Base-by-base conservation (phyloP, 2,329 filamentous ascomycete species). In the Colletotrichum somersetense region DNA sequence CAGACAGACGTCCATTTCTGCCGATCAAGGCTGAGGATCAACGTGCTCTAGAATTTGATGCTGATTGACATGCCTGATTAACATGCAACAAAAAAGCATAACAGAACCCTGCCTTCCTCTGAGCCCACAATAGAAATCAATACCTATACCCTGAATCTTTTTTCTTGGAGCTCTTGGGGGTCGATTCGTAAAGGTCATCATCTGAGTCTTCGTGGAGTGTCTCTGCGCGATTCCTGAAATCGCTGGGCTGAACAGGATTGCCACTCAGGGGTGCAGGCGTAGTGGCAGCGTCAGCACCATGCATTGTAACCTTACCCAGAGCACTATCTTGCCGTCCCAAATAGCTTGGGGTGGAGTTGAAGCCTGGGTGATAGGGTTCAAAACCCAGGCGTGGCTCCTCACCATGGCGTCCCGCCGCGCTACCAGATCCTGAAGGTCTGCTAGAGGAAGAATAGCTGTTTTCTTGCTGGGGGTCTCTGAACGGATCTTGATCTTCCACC, bases 141-240 rank as follows among this genome's bases (percentile, higher is more conserved):
- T 73, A 70, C 42, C 67, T 70, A 26, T 66, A 63, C 33, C 52
- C 77, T 33, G 82, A 80, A 56, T 82, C 79, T 71, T 84, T 83
- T 66, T 76, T 79, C 75, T 80, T 83, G 26, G 69, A 76, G 30
- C 78, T 64, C 26, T 64, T 64, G 26, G 79, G 77, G 20, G 78
- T 77, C n/a, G 81, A 77, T 55, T 82, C 80, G 66, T 86, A 85
- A 52, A 85, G 75, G 61, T 84, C 82, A 44, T 83, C 82, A n/a
- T 81, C 78, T 10, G 75, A 74, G 26, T 76, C 76, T 40, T 76
- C 68, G n/a, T 66, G 64, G 7, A 35, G 44, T n/a, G 58, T 53
- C 26, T 69, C 58, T 18, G 75, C 74, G 33, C 66, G 56, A 61
- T 72, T 66, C 4, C 73, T 75, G 40, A 75, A 62, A n/a, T 73